Conservation (phyloP, 225 moss, liverwort and hornwort genomes). For the Physcomitrium patens region DNA sequence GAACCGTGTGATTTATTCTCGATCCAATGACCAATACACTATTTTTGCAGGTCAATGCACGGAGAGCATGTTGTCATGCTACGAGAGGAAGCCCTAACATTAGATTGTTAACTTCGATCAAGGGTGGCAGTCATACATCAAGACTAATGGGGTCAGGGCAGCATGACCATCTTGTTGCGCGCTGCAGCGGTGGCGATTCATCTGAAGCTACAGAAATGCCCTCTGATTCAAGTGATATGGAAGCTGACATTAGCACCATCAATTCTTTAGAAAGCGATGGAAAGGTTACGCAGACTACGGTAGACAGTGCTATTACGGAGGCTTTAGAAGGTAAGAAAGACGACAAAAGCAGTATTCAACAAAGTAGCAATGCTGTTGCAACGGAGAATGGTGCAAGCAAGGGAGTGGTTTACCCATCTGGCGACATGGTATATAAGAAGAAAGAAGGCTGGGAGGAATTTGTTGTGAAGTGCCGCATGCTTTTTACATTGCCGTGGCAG, state of each 20-base stretch:
- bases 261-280: slow-evolving; percentile 30
- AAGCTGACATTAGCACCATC: slow-evolving; percentile 30
- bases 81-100: slow-evolving; percentile 21
- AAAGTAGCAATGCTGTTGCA: slow-evolving; percentile 13
- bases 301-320: slow-evolving; percentile 29
- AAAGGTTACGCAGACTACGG: slow-evolving; percentile 14
- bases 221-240: slow-evolving; percentile 54
- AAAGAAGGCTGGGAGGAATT: slow-evolving; percentile 70
- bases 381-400: slow-evolving; percentile 56
- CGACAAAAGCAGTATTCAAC: slow-evolving; percentile 18
- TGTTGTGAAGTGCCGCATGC: slow-evolving; percentile 65
- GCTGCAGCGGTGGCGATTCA: slow-evolving; percentile 39
- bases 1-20: too few relatives aligned
- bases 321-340: slow-evolving; percentile 53
- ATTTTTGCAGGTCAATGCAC: slow-evolving; percentile 40
- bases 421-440: slow-evolving; percentile 73
- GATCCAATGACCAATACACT: neutral
- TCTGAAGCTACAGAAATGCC: slow-evolving; percentile 45
- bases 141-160: slow-evolving; percentile 33
- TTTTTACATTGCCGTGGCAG: slow-evolving; percentile 86
- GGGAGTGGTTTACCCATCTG: slow-evolving; percentile 69
- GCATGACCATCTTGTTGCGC: slow-evolving; percentile 23
- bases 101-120: slow-evolving; percentile 30
- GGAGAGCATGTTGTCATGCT: slow-evolving; percentile 38
- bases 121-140: slow-evolving; percentile 4